Evolutionary conservation across 345 rosid species (phyloP).

Genomic region (Noccaea caerulescens): DNA sequence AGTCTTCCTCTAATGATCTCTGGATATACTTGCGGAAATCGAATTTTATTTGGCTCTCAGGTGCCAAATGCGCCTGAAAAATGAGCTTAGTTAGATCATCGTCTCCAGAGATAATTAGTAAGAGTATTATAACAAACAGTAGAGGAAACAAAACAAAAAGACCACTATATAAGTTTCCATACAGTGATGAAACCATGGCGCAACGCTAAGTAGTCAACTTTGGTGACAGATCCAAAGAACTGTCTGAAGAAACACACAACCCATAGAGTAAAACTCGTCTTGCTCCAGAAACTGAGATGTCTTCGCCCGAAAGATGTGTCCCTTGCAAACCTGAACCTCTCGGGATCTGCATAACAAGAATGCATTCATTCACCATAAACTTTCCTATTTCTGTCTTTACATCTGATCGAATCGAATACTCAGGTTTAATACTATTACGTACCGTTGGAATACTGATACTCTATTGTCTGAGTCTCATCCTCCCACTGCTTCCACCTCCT

Average conservation of each 20-base stretch:
- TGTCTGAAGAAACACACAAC: conserved; percentile 72
- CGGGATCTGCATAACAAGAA: conserved; percentile 66
- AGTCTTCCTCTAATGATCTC: conserved; percentile 76
- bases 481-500: conserved; percentile 92
- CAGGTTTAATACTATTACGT: not conserved
- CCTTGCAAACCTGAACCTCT: conserved; percentile 91
- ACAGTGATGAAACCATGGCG: conserved; percentile 85
- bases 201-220: conserved; percentile 71
- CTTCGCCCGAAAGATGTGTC: conserved; percentile 96
- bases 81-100: conserved; percentile 2
- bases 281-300: conserved; percentile 79
- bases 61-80: conserved; percentile 72
- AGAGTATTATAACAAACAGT: not conserved
- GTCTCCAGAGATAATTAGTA: not conserved
- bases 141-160: not conserved
- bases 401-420: not conserved
- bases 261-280: conserved; percentile 66
- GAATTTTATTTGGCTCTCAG: conserved; percentile 48
- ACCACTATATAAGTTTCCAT: not conserved
- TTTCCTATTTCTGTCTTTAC: not conserved
- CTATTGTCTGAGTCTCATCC: conserved; percentile 74
- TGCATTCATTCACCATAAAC: not conserved
- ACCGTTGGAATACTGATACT: conserved; percentile 78
- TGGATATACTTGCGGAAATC: conserved; percentile 80
- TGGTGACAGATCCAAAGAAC: conserved; percentile 70